phyloP scores from a whole-genome alignment of 345 rosid genomes.

The Isatis tinctoria region DNA sequence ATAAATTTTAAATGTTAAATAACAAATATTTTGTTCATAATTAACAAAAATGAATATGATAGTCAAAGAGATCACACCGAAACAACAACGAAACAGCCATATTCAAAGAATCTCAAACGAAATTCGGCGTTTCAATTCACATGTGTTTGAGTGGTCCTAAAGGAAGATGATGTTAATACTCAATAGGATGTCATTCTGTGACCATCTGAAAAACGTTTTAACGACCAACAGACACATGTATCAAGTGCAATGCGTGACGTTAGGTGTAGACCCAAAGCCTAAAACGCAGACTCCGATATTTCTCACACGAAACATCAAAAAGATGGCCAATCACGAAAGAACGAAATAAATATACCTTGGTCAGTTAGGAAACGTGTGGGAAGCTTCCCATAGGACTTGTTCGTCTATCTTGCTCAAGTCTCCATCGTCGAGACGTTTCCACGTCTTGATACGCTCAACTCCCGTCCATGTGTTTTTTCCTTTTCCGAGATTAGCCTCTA shows the following conservation, averaged over 20 bases:
- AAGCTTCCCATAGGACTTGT: constrained; percentile 64
- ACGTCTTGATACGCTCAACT: constrained; percentile 57
- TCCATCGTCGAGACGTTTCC: constrained; percentile 85
- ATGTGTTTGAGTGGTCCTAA: background rate
- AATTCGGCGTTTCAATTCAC: constrained; percentile 22
- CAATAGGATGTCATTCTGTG: background rate
- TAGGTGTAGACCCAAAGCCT: background rate
- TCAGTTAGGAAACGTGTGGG: constrained; percentile 8
- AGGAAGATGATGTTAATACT: background rate
- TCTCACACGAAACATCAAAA: constrained; percentile 12
- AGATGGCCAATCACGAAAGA: background rate
- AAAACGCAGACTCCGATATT: background rate
- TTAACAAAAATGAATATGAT: background rate
- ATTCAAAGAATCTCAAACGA: background rate
- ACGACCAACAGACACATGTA: background rate
- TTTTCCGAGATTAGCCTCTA: constrained; percentile 60
- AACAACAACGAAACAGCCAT: background rate
- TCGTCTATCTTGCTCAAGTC: constrained; percentile 63
- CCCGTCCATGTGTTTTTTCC: constrained; percentile 56
- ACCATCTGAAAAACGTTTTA: constrained; percentile 28
- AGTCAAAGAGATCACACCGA: constrained; percentile 26
- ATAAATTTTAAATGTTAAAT: background rate
- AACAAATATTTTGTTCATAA: background rate
- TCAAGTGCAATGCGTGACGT: background rate
- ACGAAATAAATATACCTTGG: constrained; percentile 16